Conservation (phyloP, 345 rosid genomes). For the Brassica incana region DNA sequence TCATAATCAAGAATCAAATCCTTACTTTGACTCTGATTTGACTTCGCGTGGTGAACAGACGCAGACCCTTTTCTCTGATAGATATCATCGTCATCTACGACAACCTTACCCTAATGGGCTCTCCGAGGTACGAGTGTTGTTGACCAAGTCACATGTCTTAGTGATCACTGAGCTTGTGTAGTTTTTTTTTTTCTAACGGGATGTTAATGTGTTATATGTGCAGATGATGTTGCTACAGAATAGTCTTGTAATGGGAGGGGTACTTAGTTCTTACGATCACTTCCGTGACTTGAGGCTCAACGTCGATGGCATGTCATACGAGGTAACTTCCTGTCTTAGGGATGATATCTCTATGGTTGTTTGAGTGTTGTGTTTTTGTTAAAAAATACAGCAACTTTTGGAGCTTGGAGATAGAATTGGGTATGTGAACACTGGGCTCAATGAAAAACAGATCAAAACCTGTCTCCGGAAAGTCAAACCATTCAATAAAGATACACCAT, state of each 20-base stretch:
- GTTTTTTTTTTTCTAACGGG: not conserved
- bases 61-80: conserved; percentile 48
- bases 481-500: conserved; percentile 34
- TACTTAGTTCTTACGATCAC: conserved; percentile 35
- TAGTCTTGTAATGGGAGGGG: conserved; percentile 46
- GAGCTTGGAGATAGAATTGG: conserved; percentile 96
- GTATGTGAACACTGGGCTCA: conserved; percentile 75
- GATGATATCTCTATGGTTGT: not conserved
- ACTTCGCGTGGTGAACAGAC: conserved; percentile 47
- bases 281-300: conserved; percentile 47
- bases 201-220: not conserved
- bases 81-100: conserved; percentile 67
- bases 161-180: conserved; percentile 1
- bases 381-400: conserved; percentile 61
- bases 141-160: not conserved
- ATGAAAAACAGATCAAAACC: conserved; percentile 64
- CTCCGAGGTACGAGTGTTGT: conserved; percentile 60
- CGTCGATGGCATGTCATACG: conserved; percentile 49
- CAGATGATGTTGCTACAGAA: conserved; percentile 44
- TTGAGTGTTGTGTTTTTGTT: conserved; percentile 1
- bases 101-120: conserved; percentile 82
- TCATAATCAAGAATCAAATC: conserved; percentile 47
- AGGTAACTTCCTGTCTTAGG: conserved; percentile 23
- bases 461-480: conserved; percentile 68
- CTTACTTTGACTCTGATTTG: conserved; percentile 51